Conservation (phyloP, 1,284 basidiomycete species). For the Athelia psychrophila region DNA sequence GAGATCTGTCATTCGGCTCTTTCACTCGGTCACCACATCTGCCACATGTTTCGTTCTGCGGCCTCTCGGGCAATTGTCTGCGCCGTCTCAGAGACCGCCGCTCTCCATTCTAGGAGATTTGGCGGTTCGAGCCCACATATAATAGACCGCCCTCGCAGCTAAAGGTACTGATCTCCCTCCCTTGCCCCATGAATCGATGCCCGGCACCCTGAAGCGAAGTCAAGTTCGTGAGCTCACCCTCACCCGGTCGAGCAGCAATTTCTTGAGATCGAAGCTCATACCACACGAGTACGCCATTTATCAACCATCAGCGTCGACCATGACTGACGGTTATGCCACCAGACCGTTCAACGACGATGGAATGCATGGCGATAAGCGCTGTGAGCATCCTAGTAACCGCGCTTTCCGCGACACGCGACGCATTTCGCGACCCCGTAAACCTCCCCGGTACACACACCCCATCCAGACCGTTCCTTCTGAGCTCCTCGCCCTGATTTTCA, state of each 20-base stretch:
- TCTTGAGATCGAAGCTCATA: constrained; percentile 33
- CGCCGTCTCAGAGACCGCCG: not conserved
- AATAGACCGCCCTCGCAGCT: not conserved
- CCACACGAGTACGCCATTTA: constrained; percentile 15
- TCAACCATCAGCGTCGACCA: not conserved
- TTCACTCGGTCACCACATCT: too few species aligned
- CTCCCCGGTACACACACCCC: constrained; percentile 32
- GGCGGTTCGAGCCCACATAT: not conserved
- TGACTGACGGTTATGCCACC: not conserved
- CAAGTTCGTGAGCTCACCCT: constrained; percentile 31
- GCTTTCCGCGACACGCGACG: not conserved
- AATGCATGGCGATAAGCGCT: not conserved
- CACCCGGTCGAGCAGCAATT: constrained; percentile 31
- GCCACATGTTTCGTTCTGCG: constrained; percentile 1
- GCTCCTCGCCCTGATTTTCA: constrained; percentile 58
- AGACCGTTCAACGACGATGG: not conserved
- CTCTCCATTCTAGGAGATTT: not conserved
- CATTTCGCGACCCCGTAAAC: not conserved
- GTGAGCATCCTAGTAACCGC: not conserved
- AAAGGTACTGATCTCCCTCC: not conserved
- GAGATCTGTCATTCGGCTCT: too few species aligned
- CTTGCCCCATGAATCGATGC: constrained; percentile 18
- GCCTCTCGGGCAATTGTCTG: not conserved
- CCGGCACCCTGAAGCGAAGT: constrained; percentile 33
- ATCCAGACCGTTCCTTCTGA: constrained; percentile 58